These are phyloP conservation scores for Oryza glaberrima DNA, from an alignment of 176 grass and related monocot genomes.

Conservation along the genomic window DNA sequence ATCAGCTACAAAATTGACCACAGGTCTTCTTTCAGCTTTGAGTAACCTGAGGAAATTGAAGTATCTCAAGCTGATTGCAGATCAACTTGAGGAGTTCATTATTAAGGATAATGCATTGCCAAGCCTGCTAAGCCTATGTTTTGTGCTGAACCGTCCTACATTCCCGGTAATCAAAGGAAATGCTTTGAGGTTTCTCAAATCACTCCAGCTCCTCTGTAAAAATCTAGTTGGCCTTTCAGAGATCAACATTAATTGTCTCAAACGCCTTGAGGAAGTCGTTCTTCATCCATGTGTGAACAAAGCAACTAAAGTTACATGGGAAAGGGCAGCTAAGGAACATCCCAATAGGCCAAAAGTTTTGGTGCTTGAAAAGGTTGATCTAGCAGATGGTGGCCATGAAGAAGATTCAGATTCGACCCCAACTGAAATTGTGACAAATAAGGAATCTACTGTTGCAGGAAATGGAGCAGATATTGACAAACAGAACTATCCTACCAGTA, in stretches of 20 bases:
- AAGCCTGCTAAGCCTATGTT: slow-evolving; percentile 26
- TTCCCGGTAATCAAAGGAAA: slow-evolving; percentile 22
- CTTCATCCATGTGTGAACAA: slow-evolving; percentile 5
- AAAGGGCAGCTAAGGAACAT: slow-evolving; percentile 6
- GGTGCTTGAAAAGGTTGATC: neutral
- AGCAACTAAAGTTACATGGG: neutral
- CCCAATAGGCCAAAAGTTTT: slow-evolving; percentile 34
- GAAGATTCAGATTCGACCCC: neutral
- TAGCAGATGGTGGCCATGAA: neutral
- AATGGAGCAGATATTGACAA: neutral
- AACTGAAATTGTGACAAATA: neutral
- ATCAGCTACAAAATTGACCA: neutral
- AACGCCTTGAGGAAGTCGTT: neutral
- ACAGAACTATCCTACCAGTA: neutral
- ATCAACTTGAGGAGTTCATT: neutral
- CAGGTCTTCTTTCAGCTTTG: neutral
- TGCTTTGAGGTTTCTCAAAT: slow-evolving; percentile 9
- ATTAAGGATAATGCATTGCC: slow-evolving; percentile 25
- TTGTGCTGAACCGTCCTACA: neutral
- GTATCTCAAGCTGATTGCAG: slow-evolving; percentile 18
- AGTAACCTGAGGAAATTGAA: neutral
- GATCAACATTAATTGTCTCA: neutral
- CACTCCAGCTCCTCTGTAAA: slow-evolving; percentile 33
- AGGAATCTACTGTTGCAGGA: too few relatives aligned
- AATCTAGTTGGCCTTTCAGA: slow-evolving; percentile 18